Conservation (phyloP, 805 yeast species). For the Suhomyces faveliae region DNA sequence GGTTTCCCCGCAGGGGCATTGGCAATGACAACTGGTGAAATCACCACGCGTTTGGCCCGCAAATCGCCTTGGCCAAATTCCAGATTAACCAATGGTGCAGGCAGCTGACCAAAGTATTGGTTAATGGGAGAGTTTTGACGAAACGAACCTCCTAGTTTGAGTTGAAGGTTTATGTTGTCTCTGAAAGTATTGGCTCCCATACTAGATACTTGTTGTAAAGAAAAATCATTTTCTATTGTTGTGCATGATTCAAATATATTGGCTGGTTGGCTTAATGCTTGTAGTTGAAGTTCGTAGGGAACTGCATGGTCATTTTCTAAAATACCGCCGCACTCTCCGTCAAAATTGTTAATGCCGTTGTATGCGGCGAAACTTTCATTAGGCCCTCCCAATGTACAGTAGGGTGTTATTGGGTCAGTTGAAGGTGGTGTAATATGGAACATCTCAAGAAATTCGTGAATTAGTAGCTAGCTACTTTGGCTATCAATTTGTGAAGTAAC, state of each 20-base stretch:
- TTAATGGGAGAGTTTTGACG: slow-evolving; percentile 1
- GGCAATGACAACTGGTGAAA: slow-evolving; percentile 7
- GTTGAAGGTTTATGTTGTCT: slow-evolving; percentile 9
- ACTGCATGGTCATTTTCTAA: neutral
- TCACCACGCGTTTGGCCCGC: neutral
- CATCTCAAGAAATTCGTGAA: neutral
- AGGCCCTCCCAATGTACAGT: neutral
- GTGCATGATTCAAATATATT: neutral
- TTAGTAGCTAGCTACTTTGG: neutral
- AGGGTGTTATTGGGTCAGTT: neutral
- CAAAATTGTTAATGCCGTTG: neutral
- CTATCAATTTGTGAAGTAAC: neutral
- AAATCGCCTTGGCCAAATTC: neutral
- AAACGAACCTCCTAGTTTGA: slow-evolving; percentile 6
- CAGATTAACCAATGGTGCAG: neutral
- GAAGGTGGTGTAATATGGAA: neutral
- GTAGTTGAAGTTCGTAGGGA: neutral
- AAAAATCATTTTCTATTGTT: neutral
- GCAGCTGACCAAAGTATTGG: slow-evolving; percentile 2
- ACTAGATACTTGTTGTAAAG: neutral
- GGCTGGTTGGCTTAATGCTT: neutral
- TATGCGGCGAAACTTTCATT: neutral
- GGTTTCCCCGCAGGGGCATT: neutral
- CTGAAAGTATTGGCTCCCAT: neutral
- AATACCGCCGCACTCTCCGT: neutral